Percentiles rank a stretch among this genome's conserved stretches.
phyloP scores from a whole-genome alignment of 805 yeast species.

The Candida vartiovaarae region DNA sequence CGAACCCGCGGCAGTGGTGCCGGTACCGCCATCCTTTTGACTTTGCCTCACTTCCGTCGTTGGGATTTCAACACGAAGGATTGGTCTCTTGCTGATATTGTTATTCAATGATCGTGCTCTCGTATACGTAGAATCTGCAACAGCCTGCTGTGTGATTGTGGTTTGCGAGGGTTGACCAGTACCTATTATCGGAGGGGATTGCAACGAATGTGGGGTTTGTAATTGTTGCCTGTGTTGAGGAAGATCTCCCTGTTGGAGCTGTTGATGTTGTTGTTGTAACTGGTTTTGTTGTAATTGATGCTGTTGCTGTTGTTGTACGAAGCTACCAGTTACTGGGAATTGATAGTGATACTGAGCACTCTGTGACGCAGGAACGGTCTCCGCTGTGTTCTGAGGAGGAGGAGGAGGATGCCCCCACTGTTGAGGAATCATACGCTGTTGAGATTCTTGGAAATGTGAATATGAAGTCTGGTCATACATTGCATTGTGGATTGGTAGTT shows the following conservation, averaged over 20 bases:
- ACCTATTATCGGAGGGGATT: not conserved
- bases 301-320: slow-evolving; percentile 5
- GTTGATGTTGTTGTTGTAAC: slow-evolving; percentile 4
- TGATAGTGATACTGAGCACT: slow-evolving; percentile 3
- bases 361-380: slow-evolving; percentile 5
- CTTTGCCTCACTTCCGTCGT: slow-evolving; percentile 1
- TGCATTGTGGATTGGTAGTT: not conserved
- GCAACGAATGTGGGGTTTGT: slow-evolving; percentile 3
- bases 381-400: slow-evolving; percentile 2
- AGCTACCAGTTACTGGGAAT: slow-evolving; percentile 4
- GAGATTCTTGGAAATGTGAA: slow-evolving; percentile 1
- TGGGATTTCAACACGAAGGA: slow-evolving; percentile 24
- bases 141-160: not conserved
- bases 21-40: slow-evolving; percentile 8
- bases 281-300: slow-evolving; percentile 2
- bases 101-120: slow-evolving; percentile 20
- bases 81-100: slow-evolving; percentile 20
- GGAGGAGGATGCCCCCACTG: slow-evolving; percentile 8
- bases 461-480: not conserved
- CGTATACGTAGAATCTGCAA: slow-evolving; percentile 7
- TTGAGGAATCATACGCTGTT: slow-evolving; percentile 2
- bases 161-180: not conserved
- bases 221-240: slow-evolving; percentile 2
- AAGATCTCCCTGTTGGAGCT: slow-evolving; percentile 4
- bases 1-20: slow-evolving; percentile 1